Evolutionary conservation across 1,284 basidiomycete genomes (phyloP).

Genomic region (Porogramme epimiltina): DNA sequence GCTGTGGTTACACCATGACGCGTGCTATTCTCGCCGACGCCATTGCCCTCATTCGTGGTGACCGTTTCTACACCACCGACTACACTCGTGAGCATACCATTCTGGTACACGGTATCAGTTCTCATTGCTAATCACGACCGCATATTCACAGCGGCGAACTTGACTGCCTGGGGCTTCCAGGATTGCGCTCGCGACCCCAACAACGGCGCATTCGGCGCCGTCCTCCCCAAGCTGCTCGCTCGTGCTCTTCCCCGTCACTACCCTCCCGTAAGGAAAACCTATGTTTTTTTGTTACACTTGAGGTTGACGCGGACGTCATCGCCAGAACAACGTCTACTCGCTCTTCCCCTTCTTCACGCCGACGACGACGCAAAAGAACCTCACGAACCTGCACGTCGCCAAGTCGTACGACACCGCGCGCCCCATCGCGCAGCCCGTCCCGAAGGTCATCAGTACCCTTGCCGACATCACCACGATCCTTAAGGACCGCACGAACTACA

Average conservation of each 20-base stretch:
- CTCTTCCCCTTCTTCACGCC: constrained; percentile 86
- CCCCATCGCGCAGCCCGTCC: constrained; percentile 38
- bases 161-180: constrained; percentile 79
- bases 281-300: constrained; percentile 52
- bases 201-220: constrained; percentile 74
- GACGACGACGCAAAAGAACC: constrained; percentile 56
- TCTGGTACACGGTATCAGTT: no score
- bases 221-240: constrained; percentile 73
- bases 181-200: constrained; percentile 64
- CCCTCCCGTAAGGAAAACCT: constrained; percentile 58
- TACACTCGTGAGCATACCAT: constrained; percentile 54
- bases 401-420: constrained; percentile 56
- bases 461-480: constrained; percentile 45
- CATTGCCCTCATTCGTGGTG: constrained; percentile 64
- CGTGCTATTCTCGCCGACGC: constrained; percentile 85
- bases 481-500: constrained; percentile 40
- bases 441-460: constrained; percentile 44
- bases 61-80: constrained; percentile 79
- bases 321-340: constrained; percentile 68
- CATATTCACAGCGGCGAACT: constrained; percentile 53
- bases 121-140: neutral
- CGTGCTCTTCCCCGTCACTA: constrained; percentile 71
- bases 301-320: constrained; percentile 43
- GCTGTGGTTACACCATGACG: constrained; percentile 86
- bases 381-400: constrained; percentile 55